Conservation (phyloP, 768 basidiomycete species). For the Daedalea quercina region DNA sequence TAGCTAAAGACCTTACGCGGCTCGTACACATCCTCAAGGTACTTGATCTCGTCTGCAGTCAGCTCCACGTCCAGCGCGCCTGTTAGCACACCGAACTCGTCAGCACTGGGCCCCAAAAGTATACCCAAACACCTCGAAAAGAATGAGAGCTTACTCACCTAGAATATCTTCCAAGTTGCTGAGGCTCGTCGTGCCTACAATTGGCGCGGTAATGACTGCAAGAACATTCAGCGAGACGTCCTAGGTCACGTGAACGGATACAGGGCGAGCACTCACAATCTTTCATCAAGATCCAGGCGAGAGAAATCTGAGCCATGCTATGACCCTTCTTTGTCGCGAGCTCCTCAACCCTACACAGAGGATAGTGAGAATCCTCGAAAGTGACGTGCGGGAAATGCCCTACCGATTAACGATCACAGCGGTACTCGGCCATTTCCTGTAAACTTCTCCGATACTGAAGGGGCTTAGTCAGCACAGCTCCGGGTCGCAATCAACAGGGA, state of each 20-base stretch:
- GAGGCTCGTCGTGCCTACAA: conserved; percentile 27
- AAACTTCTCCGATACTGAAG: no score
- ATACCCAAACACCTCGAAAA: not conserved
- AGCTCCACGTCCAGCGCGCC: conserved; percentile 4
- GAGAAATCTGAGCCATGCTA: conserved; percentile 26
- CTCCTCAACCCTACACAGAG: conserved; percentile 25
- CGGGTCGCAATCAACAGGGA: no score
- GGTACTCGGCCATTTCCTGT: no score
- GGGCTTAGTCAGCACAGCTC: no score
- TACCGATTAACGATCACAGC: conserved; percentile 30
- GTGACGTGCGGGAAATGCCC: conserved; percentile 15
- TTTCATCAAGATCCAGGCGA: conserved; percentile 15
- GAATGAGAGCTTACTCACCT: conserved; percentile 7
- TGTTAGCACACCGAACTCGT: not conserved
- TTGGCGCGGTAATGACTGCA: conserved; percentile 12
- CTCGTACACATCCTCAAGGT: conserved; percentile 43
- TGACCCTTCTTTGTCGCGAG: conserved; percentile 32
- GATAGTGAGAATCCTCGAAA: not conserved
- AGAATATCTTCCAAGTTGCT: conserved; percentile 32
- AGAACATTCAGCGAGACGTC: not conserved
- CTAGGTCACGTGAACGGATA: no score
- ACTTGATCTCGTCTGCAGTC: conserved; percentile 43
- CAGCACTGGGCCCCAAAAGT: conserved; percentile 21
- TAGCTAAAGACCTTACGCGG: conserved; percentile 41
- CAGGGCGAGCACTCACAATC: conserved; percentile 1